Percentiles rank a stretch among this genome's conserved stretches.
phyloP scores from a whole-genome alignment of 257 asterid species.

The Gynochthodes officinalis region DNA sequence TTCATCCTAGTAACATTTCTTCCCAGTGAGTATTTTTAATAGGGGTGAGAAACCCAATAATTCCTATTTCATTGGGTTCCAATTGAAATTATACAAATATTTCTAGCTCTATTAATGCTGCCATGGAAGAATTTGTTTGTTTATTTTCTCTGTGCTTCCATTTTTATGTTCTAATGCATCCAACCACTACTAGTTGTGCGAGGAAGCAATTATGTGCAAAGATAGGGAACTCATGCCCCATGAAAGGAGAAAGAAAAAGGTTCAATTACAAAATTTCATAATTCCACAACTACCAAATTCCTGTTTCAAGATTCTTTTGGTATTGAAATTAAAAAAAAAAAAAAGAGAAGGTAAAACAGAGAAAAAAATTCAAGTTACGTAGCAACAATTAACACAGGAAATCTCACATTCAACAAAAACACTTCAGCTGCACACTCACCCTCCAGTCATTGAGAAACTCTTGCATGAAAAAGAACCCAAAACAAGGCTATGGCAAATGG shows the following conservation, averaged over 20 bases:
- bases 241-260: not conserved
- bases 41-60: too few species aligned
- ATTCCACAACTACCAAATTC: not conserved
- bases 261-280: not conserved
- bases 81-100: too few species aligned
- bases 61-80: too few species aligned
- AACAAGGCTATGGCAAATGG: not conserved
- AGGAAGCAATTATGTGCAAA: not conserved
- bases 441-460: not conserved
- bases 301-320: too few species aligned
- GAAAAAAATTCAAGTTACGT: not conserved
- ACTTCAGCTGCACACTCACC: not conserved
- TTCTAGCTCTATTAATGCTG: too few species aligned
- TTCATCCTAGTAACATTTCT: too few species aligned
- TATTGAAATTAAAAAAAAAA: too few species aligned
- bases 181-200: not conserved
- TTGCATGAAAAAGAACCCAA: not conserved
- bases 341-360: too few species aligned
- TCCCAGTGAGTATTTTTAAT: too few species aligned
- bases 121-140: too few species aligned
- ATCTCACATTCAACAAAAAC: not conserved
- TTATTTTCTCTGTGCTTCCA: too few species aligned
- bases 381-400: not conserved
- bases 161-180: too few species aligned
- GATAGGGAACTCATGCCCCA: not conserved